Conservation (phyloP, 257 asterid genomes). For the Nicotiana attenuata region DNA sequence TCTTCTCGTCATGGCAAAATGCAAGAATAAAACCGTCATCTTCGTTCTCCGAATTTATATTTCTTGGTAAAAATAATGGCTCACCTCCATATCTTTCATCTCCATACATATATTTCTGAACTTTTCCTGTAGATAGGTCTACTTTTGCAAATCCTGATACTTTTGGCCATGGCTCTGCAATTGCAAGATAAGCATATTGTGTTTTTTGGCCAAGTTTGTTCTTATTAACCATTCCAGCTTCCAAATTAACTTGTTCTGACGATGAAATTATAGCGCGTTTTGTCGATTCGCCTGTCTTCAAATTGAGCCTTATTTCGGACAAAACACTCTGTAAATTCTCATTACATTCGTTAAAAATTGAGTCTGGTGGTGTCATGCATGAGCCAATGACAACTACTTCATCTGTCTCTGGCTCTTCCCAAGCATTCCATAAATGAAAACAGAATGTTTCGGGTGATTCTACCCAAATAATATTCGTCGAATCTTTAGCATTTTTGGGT, state of each 20-base stretch:
- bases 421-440: slow-evolving; percentile 71
- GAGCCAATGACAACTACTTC: slow-evolving; percentile 70
- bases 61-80: slow-evolving; percentile 55
- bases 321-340: slow-evolving; percentile 40
- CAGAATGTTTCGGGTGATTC: slow-evolving; percentile 56
- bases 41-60: slow-evolving; percentile 24
- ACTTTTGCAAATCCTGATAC: slow-evolving; percentile 67
- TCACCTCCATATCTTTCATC: slow-evolving; percentile 54
- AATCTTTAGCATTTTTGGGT: slow-evolving; percentile 29
- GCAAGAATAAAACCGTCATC: slow-evolving; percentile 53
- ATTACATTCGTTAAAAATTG: slow-evolving; percentile 59
- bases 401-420: slow-evolving; percentile 65
- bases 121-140: slow-evolving; percentile 42
- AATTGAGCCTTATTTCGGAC: slow-evolving; percentile 55
- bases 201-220: slow-evolving; percentile 56
- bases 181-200: slow-evolving; percentile 46
- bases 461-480: slow-evolving; percentile 38
- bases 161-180: slow-evolving; percentile 81
- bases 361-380: slow-evolving; percentile 82
- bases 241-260: slow-evolving; percentile 41
- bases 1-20: slow-evolving; percentile 49
- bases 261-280: slow-evolving; percentile 26
- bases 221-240: slow-evolving; percentile 77
- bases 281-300: slow-evolving; percentile 45
- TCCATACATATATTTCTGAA: slow-evolving; percentile 43